These are phyloP conservation scores for Clathrospora elynae DNA, from an alignment of 2,329 filamentous ascomycete genomes.

Conservation along the genomic window DNA sequence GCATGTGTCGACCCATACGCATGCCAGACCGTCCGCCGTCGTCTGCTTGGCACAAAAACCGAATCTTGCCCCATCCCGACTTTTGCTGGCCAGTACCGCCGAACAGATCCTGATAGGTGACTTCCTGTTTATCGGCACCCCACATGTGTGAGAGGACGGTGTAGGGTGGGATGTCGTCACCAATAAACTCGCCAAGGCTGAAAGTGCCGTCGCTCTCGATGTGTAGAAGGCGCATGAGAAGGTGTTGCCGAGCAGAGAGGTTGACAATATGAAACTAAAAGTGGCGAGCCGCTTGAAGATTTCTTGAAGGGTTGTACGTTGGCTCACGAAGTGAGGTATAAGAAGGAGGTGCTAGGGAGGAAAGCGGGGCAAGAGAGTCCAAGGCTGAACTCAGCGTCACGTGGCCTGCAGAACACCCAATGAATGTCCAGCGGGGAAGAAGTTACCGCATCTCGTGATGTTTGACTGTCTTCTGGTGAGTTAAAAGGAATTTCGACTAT, in stretches of 20 bases:
- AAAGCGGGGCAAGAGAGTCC: too few relatives aligned
- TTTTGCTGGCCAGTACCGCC: constrained; percentile 2
- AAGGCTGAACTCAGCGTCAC: too few relatives aligned
- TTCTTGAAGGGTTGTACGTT: too few relatives aligned
- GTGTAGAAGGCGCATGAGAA: constrained; percentile 19
- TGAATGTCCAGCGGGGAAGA: too few relatives aligned
- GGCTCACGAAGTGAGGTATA: too few relatives aligned
- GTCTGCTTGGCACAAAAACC: constrained; percentile 19
- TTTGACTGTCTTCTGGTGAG: too few relatives aligned
- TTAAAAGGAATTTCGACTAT: too few relatives aligned
- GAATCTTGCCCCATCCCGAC: constrained; percentile 14
- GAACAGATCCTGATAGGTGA: constrained; percentile 13
- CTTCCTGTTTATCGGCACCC: constrained; percentile 14
- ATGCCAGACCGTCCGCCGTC: constrained; percentile 13
- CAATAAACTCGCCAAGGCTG: constrained; percentile 9
- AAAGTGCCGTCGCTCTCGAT: constrained; percentile 10
- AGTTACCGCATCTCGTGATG: too few relatives aligned
- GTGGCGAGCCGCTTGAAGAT: too few relatives aligned
- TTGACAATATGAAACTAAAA: too few relatives aligned
- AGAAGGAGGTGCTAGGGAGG: too few relatives aligned
- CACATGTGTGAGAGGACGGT: constrained; percentile 28
- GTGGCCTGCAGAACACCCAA: too few relatives aligned
- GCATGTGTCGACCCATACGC: constrained; percentile 25
- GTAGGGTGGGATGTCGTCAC: constrained; percentile 9
- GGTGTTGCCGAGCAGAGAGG: background rate